Evolutionary conservation across 805 yeast species (phyloP).

Genomic region (Millerozyma miso): DNA sequence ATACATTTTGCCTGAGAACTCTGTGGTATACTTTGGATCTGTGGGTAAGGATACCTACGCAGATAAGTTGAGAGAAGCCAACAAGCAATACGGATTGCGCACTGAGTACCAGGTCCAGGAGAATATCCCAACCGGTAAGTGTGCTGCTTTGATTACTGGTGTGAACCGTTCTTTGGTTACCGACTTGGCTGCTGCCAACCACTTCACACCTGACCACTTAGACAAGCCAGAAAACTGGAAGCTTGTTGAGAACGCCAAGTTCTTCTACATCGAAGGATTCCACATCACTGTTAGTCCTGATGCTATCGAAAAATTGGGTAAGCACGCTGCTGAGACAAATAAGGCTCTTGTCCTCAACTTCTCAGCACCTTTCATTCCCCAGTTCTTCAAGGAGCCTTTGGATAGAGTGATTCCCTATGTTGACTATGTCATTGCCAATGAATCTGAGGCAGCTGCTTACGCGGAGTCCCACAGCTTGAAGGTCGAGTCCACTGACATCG

Average conservation of each 20-base stretch:
- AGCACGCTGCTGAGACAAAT: constrained; percentile 83
- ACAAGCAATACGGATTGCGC: constrained; percentile 80
- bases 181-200: constrained; percentile 97
- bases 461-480: constrained; percentile 77
- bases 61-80: constrained; percentile 76
- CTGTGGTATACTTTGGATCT: constrained; percentile 92
- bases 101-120: constrained; percentile 81
- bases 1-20: constrained; percentile 72
- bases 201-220: constrained; percentile 85
- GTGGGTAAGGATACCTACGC: constrained; percentile 92
- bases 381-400: constrained; percentile 89
- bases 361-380: constrained; percentile 95
- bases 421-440: constrained; percentile 91
- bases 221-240: constrained; percentile 88
- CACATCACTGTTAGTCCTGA: constrained; percentile 97
- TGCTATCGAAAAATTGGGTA: constrained; percentile 83
- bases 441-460: constrained; percentile 92
- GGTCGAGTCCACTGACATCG: constrained; percentile 50
- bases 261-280: constrained; percentile 97
- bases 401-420: constrained; percentile 79
- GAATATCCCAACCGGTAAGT: constrained; percentile 85
- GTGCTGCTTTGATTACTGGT: constrained; percentile 93
- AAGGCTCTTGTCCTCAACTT: constrained; percentile 80
- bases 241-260: constrained; percentile 72
- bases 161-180: constrained; percentile 90